Evolutionary conservation across 139 green algal genomes (phyloP).

Genomic region (Chlorella sorokiniana): DNA sequence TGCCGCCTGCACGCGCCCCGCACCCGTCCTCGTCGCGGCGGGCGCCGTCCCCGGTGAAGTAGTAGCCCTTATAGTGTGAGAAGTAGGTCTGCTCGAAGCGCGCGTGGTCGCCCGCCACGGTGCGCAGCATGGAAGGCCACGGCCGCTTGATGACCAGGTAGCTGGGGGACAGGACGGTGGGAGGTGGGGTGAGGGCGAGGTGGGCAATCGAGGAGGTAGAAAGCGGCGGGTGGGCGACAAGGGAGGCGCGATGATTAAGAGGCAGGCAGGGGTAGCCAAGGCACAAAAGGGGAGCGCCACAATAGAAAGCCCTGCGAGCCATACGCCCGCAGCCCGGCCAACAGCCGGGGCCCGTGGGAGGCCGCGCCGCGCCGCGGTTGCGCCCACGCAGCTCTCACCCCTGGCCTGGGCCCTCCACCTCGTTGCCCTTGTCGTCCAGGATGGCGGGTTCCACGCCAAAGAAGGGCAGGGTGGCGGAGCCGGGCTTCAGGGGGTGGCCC

Average conservation of each 20-base stretch:
- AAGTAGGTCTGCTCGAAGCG: slow-evolving; percentile 98
- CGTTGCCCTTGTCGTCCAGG: slow-evolving; percentile 84
- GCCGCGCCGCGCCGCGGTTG: neutral
- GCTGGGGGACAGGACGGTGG: neutral
- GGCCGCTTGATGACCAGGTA: slow-evolving; percentile 75
- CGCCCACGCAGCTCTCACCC: slow-evolving; percentile 32
- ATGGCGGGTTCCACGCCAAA: slow-evolving; percentile 94
- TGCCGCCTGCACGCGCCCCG: too few species aligned
- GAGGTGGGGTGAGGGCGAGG: neutral
- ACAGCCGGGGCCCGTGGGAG: too few species aligned
- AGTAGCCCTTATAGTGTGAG: slow-evolving; percentile 88
- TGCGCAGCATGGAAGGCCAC: slow-evolving; percentile 91
- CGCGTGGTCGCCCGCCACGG: slow-evolving; percentile 85
- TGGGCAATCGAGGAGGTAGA: neutral
- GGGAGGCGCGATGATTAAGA: neutral
- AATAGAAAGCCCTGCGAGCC: too few species aligned
- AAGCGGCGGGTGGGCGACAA: neutral
- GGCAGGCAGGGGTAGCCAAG: too few species aligned
- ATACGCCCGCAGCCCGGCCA: too few species aligned
- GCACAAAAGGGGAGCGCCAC: neutral
- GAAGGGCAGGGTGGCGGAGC: slow-evolving; percentile 91
- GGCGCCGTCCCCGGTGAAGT: slow-evolving; percentile 86
- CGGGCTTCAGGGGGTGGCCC: slow-evolving; percentile 83
- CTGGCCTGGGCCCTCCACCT: slow-evolving; percentile 55
- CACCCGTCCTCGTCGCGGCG: slow-evolving; percentile 72